Evolutionary conservation across 371 early-diverging fungal species (phyloP).

Genomic region (Haplosporangium sp.): DNA sequence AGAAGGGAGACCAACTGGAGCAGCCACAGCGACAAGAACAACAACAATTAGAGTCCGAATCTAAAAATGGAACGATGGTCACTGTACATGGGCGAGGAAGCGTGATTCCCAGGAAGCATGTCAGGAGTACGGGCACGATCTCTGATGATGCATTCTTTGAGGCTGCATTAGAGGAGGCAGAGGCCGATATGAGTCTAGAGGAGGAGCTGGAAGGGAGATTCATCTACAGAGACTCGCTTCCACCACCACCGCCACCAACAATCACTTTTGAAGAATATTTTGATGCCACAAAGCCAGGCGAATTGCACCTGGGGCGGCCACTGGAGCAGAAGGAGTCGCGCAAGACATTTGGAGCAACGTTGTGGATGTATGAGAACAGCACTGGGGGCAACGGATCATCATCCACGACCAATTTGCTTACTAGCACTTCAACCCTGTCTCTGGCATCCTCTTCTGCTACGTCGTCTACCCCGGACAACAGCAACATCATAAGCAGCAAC

Average conservation of each 20-base stretch:
- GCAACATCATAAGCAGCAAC: not conserved
- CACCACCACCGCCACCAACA: constrained; percentile 31
- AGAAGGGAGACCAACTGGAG: not conserved
- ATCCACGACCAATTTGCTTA: constrained; percentile 6
- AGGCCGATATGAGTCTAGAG: constrained; percentile 8
- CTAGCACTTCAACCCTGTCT: constrained; percentile 9
- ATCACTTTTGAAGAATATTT: constrained; percentile 55
- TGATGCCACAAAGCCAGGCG: constrained; percentile 31
- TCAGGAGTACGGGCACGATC: constrained; percentile 42
- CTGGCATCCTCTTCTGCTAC: constrained; percentile 9
- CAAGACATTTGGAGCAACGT: constrained; percentile 47
- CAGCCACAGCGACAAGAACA: too few species aligned
- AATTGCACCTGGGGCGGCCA: constrained; percentile 51
- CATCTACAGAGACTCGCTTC: constrained; percentile 29
- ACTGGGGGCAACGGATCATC: not conserved
- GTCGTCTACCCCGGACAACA: not conserved
- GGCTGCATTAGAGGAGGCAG: constrained; percentile 35
- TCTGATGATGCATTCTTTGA: constrained; percentile 54
- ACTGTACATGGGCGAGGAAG: not conserved
- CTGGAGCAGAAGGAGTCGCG: constrained; percentile 47
- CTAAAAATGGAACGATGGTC: not conserved
- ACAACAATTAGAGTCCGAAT: not conserved
- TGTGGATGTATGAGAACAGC: constrained; percentile 56
- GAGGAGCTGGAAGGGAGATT: constrained; percentile 15
- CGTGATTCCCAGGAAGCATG: constrained; percentile 34